Percentiles rank a stretch among this genome's conserved stretches.
These are phyloP conservation scores for Fusarium setosum DNA, from an alignment of 2,329 filamentous ascomycete species.

Conservation along the genomic window DNA sequence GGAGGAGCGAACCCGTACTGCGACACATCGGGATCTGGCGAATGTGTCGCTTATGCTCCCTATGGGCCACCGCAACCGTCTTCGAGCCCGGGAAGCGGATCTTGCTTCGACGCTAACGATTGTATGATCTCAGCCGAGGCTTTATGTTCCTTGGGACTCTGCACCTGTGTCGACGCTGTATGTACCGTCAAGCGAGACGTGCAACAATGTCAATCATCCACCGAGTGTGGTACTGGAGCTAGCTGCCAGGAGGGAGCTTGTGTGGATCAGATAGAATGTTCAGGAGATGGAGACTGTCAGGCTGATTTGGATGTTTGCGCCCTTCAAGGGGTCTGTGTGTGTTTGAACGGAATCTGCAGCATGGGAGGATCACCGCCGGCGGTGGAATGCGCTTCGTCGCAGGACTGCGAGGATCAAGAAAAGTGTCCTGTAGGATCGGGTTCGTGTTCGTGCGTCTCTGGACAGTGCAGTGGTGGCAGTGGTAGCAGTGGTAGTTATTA, in stretches of 20 bases:
- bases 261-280: too few species aligned
- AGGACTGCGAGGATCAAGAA: too few species aligned
- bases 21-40: not conserved
- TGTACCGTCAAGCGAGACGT: constrained; percentile 2
- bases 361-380: too few species aligned
- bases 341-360: too few species aligned
- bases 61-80: not conserved
- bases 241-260: constrained; percentile 12
- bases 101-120: constrained; percentile 6
- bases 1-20: not conserved
- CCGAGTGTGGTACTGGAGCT: not conserved
- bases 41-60: not conserved
- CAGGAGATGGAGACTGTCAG: too few species aligned
- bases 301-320: too few species aligned
- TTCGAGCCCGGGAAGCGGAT: not conserved
- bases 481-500: too few species aligned
- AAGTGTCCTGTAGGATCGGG: too few species aligned
- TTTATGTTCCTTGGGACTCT: constrained; percentile 26
- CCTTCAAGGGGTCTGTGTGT: too few species aligned
- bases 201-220: not conserved
- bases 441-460: too few species aligned
- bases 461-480: too few species aligned
- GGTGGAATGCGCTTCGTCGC: too few species aligned
- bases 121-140: constrained; percentile 11
- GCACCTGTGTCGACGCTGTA: constrained; percentile 18